These are phyloP conservation scores for Schizophyllum amplum DNA, from an alignment of 1,284 basidiomycete species.

Conservation along the genomic window DNA sequence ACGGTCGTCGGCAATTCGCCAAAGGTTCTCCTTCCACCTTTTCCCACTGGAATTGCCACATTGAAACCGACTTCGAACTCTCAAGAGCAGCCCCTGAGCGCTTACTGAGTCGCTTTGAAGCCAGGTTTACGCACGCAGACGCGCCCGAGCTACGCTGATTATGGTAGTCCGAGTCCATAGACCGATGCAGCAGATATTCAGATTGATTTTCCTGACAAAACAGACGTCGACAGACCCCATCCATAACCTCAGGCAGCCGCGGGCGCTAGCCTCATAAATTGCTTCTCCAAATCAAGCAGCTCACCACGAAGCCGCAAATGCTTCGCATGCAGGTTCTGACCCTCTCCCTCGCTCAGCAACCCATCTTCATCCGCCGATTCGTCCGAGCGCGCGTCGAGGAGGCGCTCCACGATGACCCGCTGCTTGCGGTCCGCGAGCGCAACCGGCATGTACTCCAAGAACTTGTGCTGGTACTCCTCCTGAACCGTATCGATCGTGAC, in stretches of 20 bases:
- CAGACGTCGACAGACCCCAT: neutral
- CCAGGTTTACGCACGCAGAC: too few relatives aligned
- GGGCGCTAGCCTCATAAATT: neutral
- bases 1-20: too few relatives aligned
- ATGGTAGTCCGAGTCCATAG: too few relatives aligned
- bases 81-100: too few relatives aligned
- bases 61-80: too few relatives aligned
- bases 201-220: too few relatives aligned
- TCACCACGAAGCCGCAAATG: neutral
- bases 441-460: neutral
- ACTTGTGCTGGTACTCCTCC: neutral
- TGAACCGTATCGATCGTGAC: neutral
- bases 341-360: neutral
- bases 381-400: neutral
- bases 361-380: neutral
- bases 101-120: too few relatives aligned
- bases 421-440: neutral
- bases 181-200: too few relatives aligned
- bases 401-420: neutral
- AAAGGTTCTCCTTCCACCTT: too few relatives aligned
- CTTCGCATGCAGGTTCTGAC: neutral
- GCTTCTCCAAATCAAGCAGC: neutral
- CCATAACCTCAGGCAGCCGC: neutral
- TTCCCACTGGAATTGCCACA: too few relatives aligned
- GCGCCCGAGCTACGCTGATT: too few relatives aligned